phyloP scores from a whole-genome alignment of 2,329 filamentous ascomycete genomes.

The Ophiostoma triangulosporum region DNA sequence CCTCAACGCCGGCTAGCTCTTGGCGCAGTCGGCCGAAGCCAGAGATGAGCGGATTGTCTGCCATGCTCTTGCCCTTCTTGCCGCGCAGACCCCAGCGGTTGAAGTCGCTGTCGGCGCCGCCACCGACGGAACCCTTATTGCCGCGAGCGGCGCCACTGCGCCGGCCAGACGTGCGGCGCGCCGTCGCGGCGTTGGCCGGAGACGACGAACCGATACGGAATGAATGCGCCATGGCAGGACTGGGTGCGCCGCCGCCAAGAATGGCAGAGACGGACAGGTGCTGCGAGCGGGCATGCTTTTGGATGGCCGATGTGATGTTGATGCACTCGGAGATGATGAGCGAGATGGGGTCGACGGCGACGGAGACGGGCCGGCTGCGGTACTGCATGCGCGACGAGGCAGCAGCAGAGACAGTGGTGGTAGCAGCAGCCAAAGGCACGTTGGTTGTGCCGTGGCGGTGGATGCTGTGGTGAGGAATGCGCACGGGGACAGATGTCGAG shows the following conservation, averaged over 20 bases:
- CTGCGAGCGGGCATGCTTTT: constrained; percentile 90
- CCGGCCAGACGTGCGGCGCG: constrained; percentile 3
- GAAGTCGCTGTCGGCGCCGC: constrained; percentile 26
- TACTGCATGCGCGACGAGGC: constrained; percentile 39
- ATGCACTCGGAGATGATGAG: constrained; percentile 98
- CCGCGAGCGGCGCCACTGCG: constrained; percentile 28
- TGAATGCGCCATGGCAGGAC: constrained; percentile 28
- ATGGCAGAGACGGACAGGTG: constrained; percentile 95
- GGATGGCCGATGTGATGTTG: constrained; percentile 93
- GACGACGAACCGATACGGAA: constrained; percentile 8
- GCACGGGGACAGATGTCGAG: constrained; percentile 14
- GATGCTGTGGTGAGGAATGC: constrained; percentile 3
- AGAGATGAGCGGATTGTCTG: constrained; percentile 92
- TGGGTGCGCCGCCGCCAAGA: constrained; percentile 57
- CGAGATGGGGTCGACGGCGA: constrained; percentile 81
- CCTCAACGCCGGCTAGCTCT: constrained; percentile 77
- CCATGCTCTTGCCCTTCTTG: constrained; percentile 92
- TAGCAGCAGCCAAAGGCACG: not conserved
- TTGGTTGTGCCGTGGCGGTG: too few species aligned
- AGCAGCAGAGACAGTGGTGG: constrained; percentile 3
- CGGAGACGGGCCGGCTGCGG: constrained; percentile 51
- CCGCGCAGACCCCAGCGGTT: constrained; percentile 89
- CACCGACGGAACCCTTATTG: constrained; percentile 37
- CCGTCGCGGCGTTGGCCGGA: not conserved
- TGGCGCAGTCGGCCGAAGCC: constrained; percentile 82